Percentiles rank a stretch among this genome's conserved stretches.
Evolutionary conservation across 495 filamentous ascomycete genomes (phyloP).

Genomic region (Tuber aestivum): DNA sequence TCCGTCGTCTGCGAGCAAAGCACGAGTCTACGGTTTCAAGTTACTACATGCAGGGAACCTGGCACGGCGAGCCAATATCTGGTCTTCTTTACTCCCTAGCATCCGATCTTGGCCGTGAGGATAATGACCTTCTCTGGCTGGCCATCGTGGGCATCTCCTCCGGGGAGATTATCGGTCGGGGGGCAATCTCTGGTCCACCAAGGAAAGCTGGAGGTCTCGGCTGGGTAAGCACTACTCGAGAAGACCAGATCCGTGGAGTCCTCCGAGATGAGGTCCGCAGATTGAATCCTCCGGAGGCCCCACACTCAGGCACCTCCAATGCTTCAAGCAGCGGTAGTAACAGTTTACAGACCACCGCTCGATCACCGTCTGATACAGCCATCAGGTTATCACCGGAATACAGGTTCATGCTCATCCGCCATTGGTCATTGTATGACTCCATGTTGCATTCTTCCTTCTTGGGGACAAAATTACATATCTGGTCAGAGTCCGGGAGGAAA

Average conservation of each 20-base stretch:
- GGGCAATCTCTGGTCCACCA: slow-evolving; percentile 42
- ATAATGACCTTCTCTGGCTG: slow-evolving; percentile 93
- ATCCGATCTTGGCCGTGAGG: slow-evolving; percentile 89
- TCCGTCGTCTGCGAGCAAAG: slow-evolving; percentile 68
- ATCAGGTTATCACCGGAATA: slow-evolving; percentile 93
- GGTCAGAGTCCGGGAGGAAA: slow-evolving; percentile 83
- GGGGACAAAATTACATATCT: slow-evolving; percentile 85
- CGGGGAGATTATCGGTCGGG: slow-evolving; percentile 79
- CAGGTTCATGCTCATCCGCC: slow-evolving; percentile 83
- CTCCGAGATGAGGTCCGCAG: slow-evolving; percentile 90
- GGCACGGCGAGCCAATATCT: slow-evolving; percentile 90
- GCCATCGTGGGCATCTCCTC: slow-evolving; percentile 88
- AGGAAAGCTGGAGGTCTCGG: slow-evolving; percentile 56
- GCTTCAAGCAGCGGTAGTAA: slow-evolving; percentile 50
- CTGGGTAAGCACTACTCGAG: slow-evolving; percentile 70
- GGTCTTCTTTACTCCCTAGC: slow-evolving; percentile 89
- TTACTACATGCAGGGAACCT: slow-evolving; percentile 81
- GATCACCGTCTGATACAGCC: slow-evolving; percentile 81
- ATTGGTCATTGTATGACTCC: slow-evolving; percentile 96
- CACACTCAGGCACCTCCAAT: slow-evolving; percentile 47
- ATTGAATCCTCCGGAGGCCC: slow-evolving; percentile 73
- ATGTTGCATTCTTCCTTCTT: slow-evolving; percentile 97
- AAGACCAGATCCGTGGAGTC: slow-evolving; percentile 75
- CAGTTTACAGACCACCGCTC: slow-evolving; percentile 76
- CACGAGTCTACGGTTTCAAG: slow-evolving; percentile 63